These are phyloP conservation scores for Cyamopsis tetragonoloba DNA, from an alignment of 306 rosid species.

Conservation along the genomic window DNA sequence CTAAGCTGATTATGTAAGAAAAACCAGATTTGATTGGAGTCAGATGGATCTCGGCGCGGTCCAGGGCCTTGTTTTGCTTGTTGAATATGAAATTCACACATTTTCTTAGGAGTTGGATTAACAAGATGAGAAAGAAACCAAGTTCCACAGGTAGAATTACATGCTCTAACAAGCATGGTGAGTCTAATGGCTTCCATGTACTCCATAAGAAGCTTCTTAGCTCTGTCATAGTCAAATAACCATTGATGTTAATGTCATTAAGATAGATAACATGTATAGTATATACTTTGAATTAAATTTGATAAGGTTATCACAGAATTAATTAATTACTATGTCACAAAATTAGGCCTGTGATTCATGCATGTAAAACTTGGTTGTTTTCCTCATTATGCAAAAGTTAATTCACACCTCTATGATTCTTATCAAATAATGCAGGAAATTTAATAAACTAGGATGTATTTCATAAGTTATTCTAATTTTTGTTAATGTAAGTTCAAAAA, in stretches of 20 bases:
- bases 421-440: background rate
- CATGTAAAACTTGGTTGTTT: background rate
- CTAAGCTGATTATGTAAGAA: conserved; percentile 48
- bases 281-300: background rate
- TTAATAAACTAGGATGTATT: background rate
- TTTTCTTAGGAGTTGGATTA: conserved; percentile 32
- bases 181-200: conserved; percentile 48
- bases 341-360: background rate
- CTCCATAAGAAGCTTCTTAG: conserved; percentile 21
- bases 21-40: conserved; percentile 29
- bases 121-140: conserved; percentile 38
- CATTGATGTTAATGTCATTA: background rate
- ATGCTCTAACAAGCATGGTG: conserved; percentile 72
- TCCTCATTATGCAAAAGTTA: background rate
- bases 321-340: background rate
- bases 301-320: background rate
- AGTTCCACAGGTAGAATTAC: conserved; percentile 53
- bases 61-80: conserved; percentile 34
- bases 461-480: too few species aligned
- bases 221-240: conserved; percentile 36
- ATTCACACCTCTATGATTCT: background rate
- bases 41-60: conserved; percentile 22
- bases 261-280: background rate
- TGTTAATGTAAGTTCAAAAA: too few species aligned
- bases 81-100: conserved; percentile 8